phyloP scores from a whole-genome alignment of 345 rosid species.

The Syzygium aqueum region DNA sequence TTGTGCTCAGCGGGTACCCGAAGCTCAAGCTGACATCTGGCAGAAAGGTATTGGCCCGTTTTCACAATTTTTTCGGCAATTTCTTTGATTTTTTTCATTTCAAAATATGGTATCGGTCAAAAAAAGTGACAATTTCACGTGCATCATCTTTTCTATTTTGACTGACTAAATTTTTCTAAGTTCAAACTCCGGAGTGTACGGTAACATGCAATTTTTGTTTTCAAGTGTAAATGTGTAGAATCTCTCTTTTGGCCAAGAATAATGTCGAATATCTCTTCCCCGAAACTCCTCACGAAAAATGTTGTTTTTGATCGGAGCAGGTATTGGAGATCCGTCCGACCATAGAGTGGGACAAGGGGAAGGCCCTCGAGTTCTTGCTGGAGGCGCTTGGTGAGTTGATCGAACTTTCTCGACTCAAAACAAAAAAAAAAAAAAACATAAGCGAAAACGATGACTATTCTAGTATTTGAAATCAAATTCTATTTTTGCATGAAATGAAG shows the following conservation, averaged over 20 bases:
- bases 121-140: neutral
- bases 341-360: constrained; percentile 97
- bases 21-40: constrained; percentile 65
- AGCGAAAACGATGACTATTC: neutral
- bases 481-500: neutral
- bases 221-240: neutral
- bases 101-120: neutral
- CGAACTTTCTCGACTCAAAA: neutral
- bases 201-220: neutral
- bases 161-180: neutral
- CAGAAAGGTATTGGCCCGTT: constrained; percentile 48
- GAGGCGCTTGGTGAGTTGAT: constrained; percentile 56
- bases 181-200: neutral
- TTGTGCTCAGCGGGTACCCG: constrained; percentile 59
- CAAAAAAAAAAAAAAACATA: too few species aligned
- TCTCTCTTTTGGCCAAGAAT: neutral
- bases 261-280: neutral
- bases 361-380: constrained; percentile 78
- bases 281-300: neutral
- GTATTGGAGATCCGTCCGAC: constrained; percentile 90
- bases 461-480: neutral
- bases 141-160: neutral
- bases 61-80: neutral
- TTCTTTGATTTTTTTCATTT: too few species aligned
- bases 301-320: constrained; percentile 4